Evolutionary conservation across 2,329 filamentous ascomycete species (phyloP).

Genomic region (Decorospora gaudefroyi): DNA sequence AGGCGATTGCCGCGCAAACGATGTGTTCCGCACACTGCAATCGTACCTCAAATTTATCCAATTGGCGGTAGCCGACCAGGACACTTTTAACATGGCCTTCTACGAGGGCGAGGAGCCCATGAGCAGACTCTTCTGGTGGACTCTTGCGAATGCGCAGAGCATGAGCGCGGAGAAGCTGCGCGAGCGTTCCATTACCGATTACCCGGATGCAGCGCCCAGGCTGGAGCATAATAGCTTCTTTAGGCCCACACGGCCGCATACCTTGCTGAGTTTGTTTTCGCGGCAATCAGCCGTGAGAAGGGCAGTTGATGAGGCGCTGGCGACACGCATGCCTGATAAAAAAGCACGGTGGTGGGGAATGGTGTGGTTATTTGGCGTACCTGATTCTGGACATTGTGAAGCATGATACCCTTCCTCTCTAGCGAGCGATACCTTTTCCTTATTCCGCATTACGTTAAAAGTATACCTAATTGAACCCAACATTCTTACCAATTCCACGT

Average conservation of each 20-base stretch:
- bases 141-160: conserved; percentile 5
- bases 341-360: conserved; percentile 16
- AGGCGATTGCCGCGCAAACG: conserved; percentile 36
- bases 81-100: conserved; percentile 32
- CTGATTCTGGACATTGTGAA: conserved; percentile 5
- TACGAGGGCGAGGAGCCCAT: conserved; percentile 23
- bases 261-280: conserved; percentile 3
- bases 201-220: conserved; percentile 5
- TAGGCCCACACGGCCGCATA: not conserved
- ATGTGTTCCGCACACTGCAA: conserved; percentile 38
- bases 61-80: conserved; percentile 10
- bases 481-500: no score
- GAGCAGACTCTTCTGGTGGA: conserved; percentile 38
- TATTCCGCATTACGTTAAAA: no score
- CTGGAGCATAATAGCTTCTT: not conserved
- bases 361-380: conserved; percentile 20
- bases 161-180: conserved; percentile 20
- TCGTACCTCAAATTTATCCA: conserved; percentile 35
- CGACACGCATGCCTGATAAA: conserved; percentile 14
- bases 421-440: no score
- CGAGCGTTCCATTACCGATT: conserved; percentile 13
- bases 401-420: no score
- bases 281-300: not conserved
- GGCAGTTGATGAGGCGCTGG: conserved; percentile 6
- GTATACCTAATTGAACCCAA: no score